Evolutionary conservation across 306 rosid species (phyloP).

Genomic region (Dalbergia cochinchinensis): DNA sequence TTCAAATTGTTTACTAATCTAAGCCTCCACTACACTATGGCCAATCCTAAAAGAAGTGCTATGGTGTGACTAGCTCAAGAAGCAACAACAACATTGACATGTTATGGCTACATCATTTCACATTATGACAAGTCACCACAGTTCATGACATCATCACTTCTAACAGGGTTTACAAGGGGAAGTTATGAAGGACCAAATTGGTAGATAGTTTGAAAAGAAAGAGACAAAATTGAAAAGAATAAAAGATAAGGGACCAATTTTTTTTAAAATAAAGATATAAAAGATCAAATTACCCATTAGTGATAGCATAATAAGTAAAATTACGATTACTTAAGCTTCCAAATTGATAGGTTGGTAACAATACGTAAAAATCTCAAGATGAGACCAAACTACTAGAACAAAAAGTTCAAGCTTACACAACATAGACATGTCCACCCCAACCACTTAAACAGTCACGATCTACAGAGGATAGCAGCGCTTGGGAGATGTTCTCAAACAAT

Average conservation of each 20-base stretch:
- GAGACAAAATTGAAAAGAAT: neutral
- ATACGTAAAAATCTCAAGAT: neutral
- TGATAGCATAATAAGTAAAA: slow-evolving; percentile 22
- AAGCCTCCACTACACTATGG: neutral
- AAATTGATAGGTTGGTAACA: neutral
- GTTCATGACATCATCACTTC: neutral
- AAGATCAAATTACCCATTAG: neutral
- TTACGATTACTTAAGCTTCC: too few relatives aligned
- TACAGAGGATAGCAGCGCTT: slow-evolving; percentile 92
- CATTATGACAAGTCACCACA: neutral
- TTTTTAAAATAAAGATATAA: neutral
- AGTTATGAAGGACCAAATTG: too few relatives aligned
- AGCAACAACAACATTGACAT: too few relatives aligned
- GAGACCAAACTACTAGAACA: neutral
- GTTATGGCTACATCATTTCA: neutral
- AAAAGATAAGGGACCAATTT: neutral
- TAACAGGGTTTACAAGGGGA: neutral
- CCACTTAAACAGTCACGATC: slow-evolving; percentile 99
- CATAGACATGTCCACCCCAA: slow-evolving; percentile 98
- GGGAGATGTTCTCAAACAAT: slow-evolving; percentile 91
- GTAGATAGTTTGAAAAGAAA: too few relatives aligned
- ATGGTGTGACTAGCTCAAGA: too few relatives aligned
- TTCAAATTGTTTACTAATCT: neutral
- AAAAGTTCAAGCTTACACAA: slow-evolving; percentile 75
- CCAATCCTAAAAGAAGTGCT: neutral